A percentile compares a stretch with the other conserved stretches of the same genome.
phyloP scores from a whole-genome alignment of 2,329 filamentous ascomycete genomes.

The Penicillium griseofulvum region DNA sequence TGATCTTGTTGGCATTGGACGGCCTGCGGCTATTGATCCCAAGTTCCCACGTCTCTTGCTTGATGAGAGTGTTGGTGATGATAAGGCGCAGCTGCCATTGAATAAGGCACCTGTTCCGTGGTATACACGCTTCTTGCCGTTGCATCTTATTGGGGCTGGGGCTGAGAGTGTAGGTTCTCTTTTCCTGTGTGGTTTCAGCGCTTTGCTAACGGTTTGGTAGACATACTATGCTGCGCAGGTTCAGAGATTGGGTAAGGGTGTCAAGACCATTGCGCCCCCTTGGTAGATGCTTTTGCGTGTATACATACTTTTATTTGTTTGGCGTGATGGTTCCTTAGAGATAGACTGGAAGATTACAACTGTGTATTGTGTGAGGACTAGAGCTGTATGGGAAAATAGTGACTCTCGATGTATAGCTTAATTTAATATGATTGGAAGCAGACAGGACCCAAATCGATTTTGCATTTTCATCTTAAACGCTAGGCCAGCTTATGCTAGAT shows the following conservation, averaged over 20 bases:
- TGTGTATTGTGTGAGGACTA: neutral
- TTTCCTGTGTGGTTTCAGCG: neutral
- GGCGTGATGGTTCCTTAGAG: too few species aligned
- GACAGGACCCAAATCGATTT: neutral
- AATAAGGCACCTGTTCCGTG: conserved; percentile 26
- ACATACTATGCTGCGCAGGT: conserved; percentile 22
- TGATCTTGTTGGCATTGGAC: conserved; percentile 51
- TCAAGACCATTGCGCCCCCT: conserved; percentile 17
- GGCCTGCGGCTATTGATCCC: conserved; percentile 48
- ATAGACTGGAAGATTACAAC: neutral
- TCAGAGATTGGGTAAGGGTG: conserved; percentile 17
- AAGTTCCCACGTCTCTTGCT: conserved; percentile 38
- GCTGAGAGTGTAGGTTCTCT: conserved; percentile 30
- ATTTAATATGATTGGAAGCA: neutral
- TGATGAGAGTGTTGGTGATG: conserved; percentile 28
- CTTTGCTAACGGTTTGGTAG: conserved; percentile 15
- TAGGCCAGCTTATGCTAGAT: neutral
- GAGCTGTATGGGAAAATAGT: neutral
- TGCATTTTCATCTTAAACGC: neutral
- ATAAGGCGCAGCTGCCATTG: conserved; percentile 25
- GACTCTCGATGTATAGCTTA: neutral
- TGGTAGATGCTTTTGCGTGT: conserved; percentile 3
- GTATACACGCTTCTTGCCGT: conserved; percentile 22
- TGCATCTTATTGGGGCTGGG: conserved; percentile 29
- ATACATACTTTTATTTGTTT: neutral